Base-by-base conservation (phyloP, 148 eudicot species). In the Camellia granthamiana region DNA sequence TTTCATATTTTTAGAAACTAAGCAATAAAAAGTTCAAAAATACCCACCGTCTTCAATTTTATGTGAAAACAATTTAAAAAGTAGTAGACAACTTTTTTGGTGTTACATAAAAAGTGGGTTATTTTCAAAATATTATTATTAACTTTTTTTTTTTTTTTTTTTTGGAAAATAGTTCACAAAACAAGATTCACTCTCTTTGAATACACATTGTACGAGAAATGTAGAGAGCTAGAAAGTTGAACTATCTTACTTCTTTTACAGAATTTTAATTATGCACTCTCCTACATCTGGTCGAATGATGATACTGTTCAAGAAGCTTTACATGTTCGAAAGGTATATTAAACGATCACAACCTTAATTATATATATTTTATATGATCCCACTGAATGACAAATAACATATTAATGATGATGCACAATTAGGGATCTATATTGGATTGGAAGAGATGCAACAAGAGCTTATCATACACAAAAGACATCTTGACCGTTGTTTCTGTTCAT, bases 371-470 rank as follows among this genome's bases (percentile, higher is more conserved):
- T 6, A 11, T 55, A 55, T 3, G 38, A 19, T 19, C 7, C 11
- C 10, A 10, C 13, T 66, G 16, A 51, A 7, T 23, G 38, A 19
- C 8, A 19, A 19, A 6, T 30, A 30, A 30, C 38, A 8, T 14
- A 6, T 42, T 5, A 18, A 69, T 19, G 38, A 52, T 58, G 49
- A 8, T 7, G 9, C 3, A 2, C 11, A 66, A 56, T 60, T 38
- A 83, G 82, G 85, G 82, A 79, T 79, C 64, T 6, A 19, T 78
- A 44, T n/a, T 23, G 23, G 15, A 59, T 38, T 78, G 81, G 85
- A 4, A 43, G 78, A 78, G 85, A 49, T 83, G 85, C 74, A 83
- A 83, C 76, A 16, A 21, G 14, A 73, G 78, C 76, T 19, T 83
- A 60, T 30, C 65, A 1, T 79, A 83, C 46, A 54, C 73, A 6